These are phyloP conservation scores for Stachybotrys echinatus DNA, from an alignment of 2,329 filamentous ascomycete genomes.

Conservation along the genomic window DNA sequence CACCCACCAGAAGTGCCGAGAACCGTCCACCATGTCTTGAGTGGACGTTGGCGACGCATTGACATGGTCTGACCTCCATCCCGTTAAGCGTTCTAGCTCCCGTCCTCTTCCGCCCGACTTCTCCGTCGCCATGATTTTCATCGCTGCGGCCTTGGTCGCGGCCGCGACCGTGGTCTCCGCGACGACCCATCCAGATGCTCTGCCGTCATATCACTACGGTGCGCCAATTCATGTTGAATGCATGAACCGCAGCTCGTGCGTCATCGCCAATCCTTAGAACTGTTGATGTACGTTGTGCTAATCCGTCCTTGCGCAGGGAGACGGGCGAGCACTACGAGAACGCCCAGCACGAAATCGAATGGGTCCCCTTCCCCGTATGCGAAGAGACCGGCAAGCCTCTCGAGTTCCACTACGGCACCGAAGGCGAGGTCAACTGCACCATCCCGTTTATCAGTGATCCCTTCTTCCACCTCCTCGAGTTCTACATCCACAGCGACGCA, in stretches of 20 bases:
- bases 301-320: constrained; percentile 49
- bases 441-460: constrained; percentile 71
- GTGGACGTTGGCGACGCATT: not conserved
- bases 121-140: constrained; percentile 1
- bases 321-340: constrained; percentile 88
- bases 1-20: not conserved
- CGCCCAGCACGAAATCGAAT: constrained; percentile 75
- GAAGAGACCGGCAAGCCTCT: constrained; percentile 81
- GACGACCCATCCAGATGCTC: constrained; percentile 31
- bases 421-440: constrained; percentile 78
- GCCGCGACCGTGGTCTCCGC: constrained; percentile 14
- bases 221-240: constrained; percentile 66
- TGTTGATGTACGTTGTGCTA: not conserved
- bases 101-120: not conserved
- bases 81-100: not conserved
- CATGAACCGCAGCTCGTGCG: constrained; percentile 68
- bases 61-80: not conserved
- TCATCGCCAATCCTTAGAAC: constrained; percentile 11
- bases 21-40: not conserved
- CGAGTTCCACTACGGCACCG: constrained; percentile 79
- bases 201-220: constrained; percentile 61
- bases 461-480: constrained; percentile 87
- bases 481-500: constrained; percentile 96
- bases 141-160: constrained; percentile 8
- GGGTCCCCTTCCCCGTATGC: constrained; percentile 85